phyloP scores from a whole-genome alignment of 2,329 filamentous ascomycete genomes.

The Trichoderma afroharzianum region DNA sequence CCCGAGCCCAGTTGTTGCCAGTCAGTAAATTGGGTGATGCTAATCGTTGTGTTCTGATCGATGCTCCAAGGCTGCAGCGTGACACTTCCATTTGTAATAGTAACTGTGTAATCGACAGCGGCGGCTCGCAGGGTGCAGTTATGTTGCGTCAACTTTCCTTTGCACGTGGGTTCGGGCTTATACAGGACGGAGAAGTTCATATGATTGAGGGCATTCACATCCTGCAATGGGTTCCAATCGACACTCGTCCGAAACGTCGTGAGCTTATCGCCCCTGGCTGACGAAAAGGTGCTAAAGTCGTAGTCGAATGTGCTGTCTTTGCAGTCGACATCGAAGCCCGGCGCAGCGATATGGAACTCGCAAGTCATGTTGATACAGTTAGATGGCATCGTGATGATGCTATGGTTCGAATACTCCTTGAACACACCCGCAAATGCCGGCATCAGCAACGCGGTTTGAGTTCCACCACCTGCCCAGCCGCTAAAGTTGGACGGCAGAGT shows the following conservation, averaged over 20 bases:
- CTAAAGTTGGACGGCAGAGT: constrained; percentile 7
- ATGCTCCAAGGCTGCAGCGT: not conserved
- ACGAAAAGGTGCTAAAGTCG: not conserved
- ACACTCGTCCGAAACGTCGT: constrained; percentile 5
- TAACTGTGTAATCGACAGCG: not conserved
- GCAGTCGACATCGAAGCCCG: constrained; percentile 8
- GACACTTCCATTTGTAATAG: not conserved
- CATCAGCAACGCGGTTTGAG: constrained; percentile 1
- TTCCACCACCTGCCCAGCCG: constrained; percentile 6
- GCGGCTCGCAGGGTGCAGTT: constrained; percentile 1
- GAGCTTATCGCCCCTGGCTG: not conserved
- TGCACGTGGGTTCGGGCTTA: not conserved
- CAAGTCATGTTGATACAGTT: not conserved
- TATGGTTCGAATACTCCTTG: constrained; percentile 9
- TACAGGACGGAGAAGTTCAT: constrained; percentile 7
- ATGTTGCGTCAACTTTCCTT: not conserved
- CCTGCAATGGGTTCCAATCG: not conserved
- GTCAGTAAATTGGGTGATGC: not conserved
- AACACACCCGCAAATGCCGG: not conserved
- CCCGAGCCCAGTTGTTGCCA: not conserved
- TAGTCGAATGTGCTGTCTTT: not conserved
- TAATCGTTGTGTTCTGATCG: not conserved
- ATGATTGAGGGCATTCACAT: not conserved
- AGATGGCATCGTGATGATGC: not conserved
- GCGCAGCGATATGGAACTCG: not conserved